Percentiles rank a stretch among this genome's conserved stretches.
Conservation (phyloP, 1,139 yeast species). For the Blastobotrys persicus region DNA sequence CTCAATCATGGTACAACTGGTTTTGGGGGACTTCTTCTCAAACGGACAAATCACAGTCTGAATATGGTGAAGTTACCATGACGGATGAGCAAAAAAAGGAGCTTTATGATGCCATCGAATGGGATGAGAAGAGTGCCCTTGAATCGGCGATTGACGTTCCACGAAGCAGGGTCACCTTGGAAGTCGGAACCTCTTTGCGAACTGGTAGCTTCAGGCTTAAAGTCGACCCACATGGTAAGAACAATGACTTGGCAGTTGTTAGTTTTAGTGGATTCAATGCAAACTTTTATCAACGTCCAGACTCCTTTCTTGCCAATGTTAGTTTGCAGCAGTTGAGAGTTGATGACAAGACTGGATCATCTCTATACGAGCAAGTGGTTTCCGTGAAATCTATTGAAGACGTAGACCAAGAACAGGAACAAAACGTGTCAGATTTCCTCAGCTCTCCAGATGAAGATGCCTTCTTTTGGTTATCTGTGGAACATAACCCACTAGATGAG, state of each 20-base stretch:
- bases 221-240: slow-evolving; percentile 33
- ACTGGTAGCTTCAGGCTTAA: slow-evolving; percentile 75
- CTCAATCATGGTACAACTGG: slow-evolving; percentile 36
- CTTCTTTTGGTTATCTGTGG: slow-evolving; percentile 79
- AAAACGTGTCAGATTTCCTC: slow-evolving; percentile 23
- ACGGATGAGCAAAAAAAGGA: slow-evolving; percentile 57
- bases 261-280: slow-evolving; percentile 81
- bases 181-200: slow-evolving; percentile 63
- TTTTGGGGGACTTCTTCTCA: slow-evolving; percentile 36
- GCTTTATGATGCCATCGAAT: slow-evolving; percentile 89
- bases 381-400: slow-evolving; percentile 60
- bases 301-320: slow-evolving; percentile 69
- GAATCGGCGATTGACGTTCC: slow-evolving; percentile 64
- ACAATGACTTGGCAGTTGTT: slow-evolving; percentile 63
- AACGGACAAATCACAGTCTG: slow-evolving; percentile 22
- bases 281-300: slow-evolving; percentile 72
- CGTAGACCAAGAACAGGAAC: slow-evolving; percentile 26
- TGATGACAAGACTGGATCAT: slow-evolving; percentile 76
- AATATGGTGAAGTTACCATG: slow-evolving; percentile 39
- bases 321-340: slow-evolving; percentile 78
- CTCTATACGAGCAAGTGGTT: slow-evolving; percentile 82
- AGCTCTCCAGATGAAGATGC: slow-evolving; percentile 44
- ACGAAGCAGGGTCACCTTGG: slow-evolving; percentile 65
- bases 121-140: slow-evolving; percentile 64
- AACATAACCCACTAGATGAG: slow-evolving; percentile 79